A percentile compares a stretch with the other conserved stretches of the same genome.
Evolutionary conservation across 768 basidiomycete genomes (phyloP).

Genomic region (Tephrocybe sp.): DNA sequence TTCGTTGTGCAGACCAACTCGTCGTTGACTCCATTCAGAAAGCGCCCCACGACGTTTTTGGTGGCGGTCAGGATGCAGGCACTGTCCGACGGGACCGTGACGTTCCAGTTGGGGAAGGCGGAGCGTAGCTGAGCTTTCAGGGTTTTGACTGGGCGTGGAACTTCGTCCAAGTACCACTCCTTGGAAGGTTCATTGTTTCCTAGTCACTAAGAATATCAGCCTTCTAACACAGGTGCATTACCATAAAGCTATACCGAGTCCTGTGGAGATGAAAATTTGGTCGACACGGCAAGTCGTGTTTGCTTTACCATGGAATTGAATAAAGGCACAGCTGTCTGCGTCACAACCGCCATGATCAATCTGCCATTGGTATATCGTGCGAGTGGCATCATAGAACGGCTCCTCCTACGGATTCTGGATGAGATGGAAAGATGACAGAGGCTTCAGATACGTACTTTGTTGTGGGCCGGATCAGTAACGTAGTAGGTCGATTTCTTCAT

Average conservation of each 20-base stretch:
- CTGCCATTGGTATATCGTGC: slow-evolving; percentile 41
- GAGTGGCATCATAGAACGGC: slow-evolving; percentile 42
- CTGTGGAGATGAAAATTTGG: slow-evolving; percentile 44
- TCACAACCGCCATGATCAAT: slow-evolving; percentile 36
- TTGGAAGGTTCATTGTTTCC: slow-evolving; percentile 23
- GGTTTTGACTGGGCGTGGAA: slow-evolving; percentile 35
- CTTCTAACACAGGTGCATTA: neutral
- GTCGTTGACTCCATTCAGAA: slow-evolving; percentile 37
- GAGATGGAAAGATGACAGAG: neutral
- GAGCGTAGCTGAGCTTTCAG: slow-evolving; percentile 28
- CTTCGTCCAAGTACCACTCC: slow-evolving; percentile 37
- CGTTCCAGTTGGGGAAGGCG: slow-evolving; percentile 35
- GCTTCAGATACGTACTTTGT: slow-evolving; percentile 29
- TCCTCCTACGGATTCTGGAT: slow-evolving; percentile 31
- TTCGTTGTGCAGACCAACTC: slow-evolving; percentile 28
- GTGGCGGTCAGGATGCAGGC: slow-evolving; percentile 41
- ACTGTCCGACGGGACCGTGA: slow-evolving; percentile 42
- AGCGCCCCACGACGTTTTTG: slow-evolving; percentile 44
- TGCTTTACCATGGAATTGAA: slow-evolving; percentile 50
- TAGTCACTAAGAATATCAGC: slow-evolving; percentile 1
- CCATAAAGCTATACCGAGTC: slow-evolving; percentile 33
- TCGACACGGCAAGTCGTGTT: slow-evolving; percentile 35
- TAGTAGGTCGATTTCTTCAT: slow-evolving; percentile 27
- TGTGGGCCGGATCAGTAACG: slow-evolving; percentile 48
- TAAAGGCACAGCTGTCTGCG: slow-evolving; percentile 38